Evolutionary conservation across 352 stramenopile species (phyloP), one percentile per base, ranked within the genome.

Genomic region (Globisporangium cystogenes): DNA sequence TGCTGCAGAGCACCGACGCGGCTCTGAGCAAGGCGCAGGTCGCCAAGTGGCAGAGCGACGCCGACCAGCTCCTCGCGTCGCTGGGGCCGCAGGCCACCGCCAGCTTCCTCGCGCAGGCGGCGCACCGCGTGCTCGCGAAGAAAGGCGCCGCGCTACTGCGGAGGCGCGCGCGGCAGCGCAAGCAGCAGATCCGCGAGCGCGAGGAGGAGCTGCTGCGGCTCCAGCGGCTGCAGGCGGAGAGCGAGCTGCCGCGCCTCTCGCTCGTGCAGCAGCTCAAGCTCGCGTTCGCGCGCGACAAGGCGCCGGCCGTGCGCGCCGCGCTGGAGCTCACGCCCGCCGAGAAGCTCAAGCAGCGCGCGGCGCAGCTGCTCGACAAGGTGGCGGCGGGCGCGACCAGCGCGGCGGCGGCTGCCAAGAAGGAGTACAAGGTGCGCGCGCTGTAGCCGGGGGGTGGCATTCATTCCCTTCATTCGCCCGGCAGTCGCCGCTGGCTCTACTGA

Each of bases 391-490:
- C 76, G 14, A 53, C 40, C 21, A 62, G 56, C 24, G 74, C 57
- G 12, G 68, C 67, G 1, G 48, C 52, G 6, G 70, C 72, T 24
- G 72, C 68, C 45, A 87, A 87, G 67, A 83, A 87, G 51, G 76
- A 88, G 53, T 85, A 85, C 68, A 58, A 62, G 27, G 76, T 90
- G 44, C 79, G 76, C 47, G 68, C 72, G 31, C 60, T 90, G 18
- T 90, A 57, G 26, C 8, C 14, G 26, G n/a, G 1, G n/a, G 33
- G 14, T 45, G 27, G 26, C 23, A 58, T 51, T 21, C 40, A 51
- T 37, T 53, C 5, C 6, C 44, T 37, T 53, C 5, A 15, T 53
- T 24, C 45, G 12, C 6, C 29, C 29, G 29, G 29, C 29, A 53
- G 43, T 10, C 33, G 33, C 23, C 6, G 37, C 40, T 53, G 21